Evolutionary conservation across 2,329 filamentous ascomycete species (phyloP).

Genomic region (Hypoxylon sp.): DNA sequence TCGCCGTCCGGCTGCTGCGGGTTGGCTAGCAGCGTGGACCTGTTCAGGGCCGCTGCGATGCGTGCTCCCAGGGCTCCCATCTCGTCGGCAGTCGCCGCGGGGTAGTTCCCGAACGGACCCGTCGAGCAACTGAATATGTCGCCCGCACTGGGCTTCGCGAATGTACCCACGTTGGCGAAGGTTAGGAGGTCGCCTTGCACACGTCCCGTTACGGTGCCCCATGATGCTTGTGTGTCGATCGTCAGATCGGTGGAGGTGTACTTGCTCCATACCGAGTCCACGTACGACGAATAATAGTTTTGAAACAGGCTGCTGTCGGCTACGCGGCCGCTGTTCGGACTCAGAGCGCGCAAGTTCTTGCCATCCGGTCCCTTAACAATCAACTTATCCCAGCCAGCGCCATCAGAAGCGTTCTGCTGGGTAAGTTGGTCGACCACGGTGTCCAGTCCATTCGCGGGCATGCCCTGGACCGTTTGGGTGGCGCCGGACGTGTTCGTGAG

Average conservation of each 20-base stretch:
- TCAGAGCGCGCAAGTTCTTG: conserved; percentile 65
- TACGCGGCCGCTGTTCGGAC: conserved; percentile 66
- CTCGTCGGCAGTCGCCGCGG: conserved; percentile 59
- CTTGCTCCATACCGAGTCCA: conserved; percentile 67
- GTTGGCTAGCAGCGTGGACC: conserved; percentile 74
- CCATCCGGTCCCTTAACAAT: conserved; percentile 61
- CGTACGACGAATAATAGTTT: conserved; percentile 66
- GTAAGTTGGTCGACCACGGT: conserved; percentile 62
- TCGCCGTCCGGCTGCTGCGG: conserved; percentile 68
- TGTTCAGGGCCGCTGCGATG: conserved; percentile 82
- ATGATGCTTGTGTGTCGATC: conserved; percentile 68
- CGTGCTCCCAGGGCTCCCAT: conserved; percentile 78
- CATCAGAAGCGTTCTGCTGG: conserved; percentile 62
- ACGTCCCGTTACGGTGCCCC: conserved; percentile 64
- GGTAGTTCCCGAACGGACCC: conserved; percentile 68
- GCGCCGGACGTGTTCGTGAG: conserved; percentile 64
- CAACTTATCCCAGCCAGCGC: conserved; percentile 67
- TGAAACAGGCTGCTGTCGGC: conserved; percentile 62
- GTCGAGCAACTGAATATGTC: conserved; percentile 55
- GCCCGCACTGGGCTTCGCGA: conserved; percentile 62
- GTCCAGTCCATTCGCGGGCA: conserved; percentile 63
- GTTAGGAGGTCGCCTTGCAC: conserved; percentile 58
- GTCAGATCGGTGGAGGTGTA: conserved; percentile 62
- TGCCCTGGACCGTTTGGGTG: conserved; percentile 64
- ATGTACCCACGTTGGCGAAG: conserved; percentile 59